Base-by-base conservation (phyloP, 257 asterid genomes). In the Penstemon newberryi region DNA sequence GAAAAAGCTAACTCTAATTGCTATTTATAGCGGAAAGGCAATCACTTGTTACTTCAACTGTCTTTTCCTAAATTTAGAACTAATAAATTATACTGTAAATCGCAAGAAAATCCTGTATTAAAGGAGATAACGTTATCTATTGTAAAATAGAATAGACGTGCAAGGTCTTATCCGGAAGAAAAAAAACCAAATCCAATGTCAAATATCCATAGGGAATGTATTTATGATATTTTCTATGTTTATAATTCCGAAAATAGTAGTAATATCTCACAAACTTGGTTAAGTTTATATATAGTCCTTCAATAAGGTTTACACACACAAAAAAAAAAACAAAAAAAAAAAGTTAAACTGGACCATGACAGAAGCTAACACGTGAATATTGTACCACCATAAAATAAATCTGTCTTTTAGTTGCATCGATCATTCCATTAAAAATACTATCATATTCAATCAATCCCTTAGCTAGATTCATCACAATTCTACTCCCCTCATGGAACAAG, bases 291-390 rank as follows among this genome's bases (percentile, higher is more conserved):
- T 25, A 25, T 25, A 25, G 33, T 25, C 33, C 33, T 25, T 25
- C 33, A 25, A 25, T 2, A 25, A 25, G 2, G 33, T 25, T 25
- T 25, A 25, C 33, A 25, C 33, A 25, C 33, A 25, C 33, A 25
- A 25, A 25, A 25, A 25, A 25, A 25, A 25, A 1, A 25, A 25
- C 1, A 25, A 25, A 1, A 25, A 25, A 25, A 1, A 25, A 25
- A 25, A 13, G 12, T 15, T 15, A 15, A 15, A 43, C 33, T 37
- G 51, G 66, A 56, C 45, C 63, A 47, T 55, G 51, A 46, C 13
- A 55, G 11, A 25, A 2, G 12, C 13, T 1, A 45, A 18, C 78
- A 71, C 58, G 83, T 79, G 75, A 72, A 40, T 6, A 25, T 73
- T n/a, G 63, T 64, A 73, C 56, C 69, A 63, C 33, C 2, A 25